Conservation (phyloP, 202 grass and related monocot species). For the Carex arenaria region DNA sequence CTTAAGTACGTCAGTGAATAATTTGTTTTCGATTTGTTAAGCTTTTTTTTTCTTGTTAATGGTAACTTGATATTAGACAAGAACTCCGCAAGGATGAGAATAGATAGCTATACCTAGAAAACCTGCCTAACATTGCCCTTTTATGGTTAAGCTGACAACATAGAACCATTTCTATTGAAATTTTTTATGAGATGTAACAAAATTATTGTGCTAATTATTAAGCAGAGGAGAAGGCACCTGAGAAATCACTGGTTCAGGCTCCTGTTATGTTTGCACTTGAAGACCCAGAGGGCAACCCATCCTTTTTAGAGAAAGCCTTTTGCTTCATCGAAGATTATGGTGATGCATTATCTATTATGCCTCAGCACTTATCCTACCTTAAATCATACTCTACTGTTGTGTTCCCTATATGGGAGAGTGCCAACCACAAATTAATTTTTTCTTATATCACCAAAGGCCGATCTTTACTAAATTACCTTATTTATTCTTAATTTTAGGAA, state of each 20-base stretch:
- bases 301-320: constrained; percentile 94
- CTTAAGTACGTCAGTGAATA: not conserved
- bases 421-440: not conserved
- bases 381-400: not conserved
- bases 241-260: constrained; percentile 45
- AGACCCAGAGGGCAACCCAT: constrained; percentile 72
- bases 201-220: constrained; percentile 20
- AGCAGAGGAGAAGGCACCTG: constrained; percentile 44
- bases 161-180: constrained; percentile 17
- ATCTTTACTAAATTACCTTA: not conserved
- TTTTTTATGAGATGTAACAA: constrained; percentile 13
- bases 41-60: not conserved
- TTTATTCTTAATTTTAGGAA: constrained; percentile 43
- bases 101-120: not conserved
- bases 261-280: constrained; percentile 73
- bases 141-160: too few relatives aligned
- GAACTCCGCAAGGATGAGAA: not conserved
- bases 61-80: not conserved
- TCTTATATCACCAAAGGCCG: not conserved
- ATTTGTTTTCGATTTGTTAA: not conserved
- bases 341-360: constrained; percentile 30
- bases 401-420: not conserved
- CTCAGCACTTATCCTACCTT: not conserved
- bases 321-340: constrained; percentile 94
- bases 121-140: not conserved